Percentiles rank a stretch among this genome's conserved stretches.
Conservation (phyloP, 2,329 filamentous ascomycete species). For the Colletotrichum cuscutae region DNA sequence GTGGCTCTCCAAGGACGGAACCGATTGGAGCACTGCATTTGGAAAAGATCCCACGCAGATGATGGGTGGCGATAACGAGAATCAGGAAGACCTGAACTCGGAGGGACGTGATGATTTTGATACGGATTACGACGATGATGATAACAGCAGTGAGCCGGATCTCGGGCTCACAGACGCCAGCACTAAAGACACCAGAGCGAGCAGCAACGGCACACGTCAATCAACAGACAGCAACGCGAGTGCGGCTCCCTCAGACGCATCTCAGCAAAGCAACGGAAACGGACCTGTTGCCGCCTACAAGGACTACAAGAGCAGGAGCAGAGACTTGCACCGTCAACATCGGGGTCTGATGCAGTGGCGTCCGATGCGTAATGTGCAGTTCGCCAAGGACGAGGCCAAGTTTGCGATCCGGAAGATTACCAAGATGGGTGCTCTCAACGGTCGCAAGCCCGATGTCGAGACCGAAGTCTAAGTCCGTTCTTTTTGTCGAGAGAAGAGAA, state of each 20-base stretch:
- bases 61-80: constrained; percentile 47
- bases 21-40: constrained; percentile 89
- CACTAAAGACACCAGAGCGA: constrained; percentile 43
- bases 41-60: constrained; percentile 75
- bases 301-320: constrained; percentile 74
- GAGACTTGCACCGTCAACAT: constrained; percentile 85
- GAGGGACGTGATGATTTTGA: constrained; percentile 54
- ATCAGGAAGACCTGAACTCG: constrained; percentile 44
- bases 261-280: constrained; percentile 58
- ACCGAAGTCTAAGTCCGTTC: constrained; percentile 67
- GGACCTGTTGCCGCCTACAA: constrained; percentile 69
- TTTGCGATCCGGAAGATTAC: constrained; percentile 81
- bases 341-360: constrained; percentile 96
- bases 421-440: constrained; percentile 80
- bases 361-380: constrained; percentile 85
- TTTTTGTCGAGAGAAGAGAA: neutral
- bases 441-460: constrained; percentile 88
- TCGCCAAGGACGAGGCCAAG: constrained; percentile 88
- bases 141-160: constrained; percentile 44
- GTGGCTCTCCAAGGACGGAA: constrained; percentile 83
- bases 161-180: constrained; percentile 70
- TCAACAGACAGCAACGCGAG: constrained; percentile 53
- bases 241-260: constrained; percentile 39
- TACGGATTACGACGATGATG: constrained; percentile 47
- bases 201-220: constrained; percentile 40